Evolutionary conservation across 148 eudicot genomes (phyloP).

Genomic region (Nyssa sinensis): DNA sequence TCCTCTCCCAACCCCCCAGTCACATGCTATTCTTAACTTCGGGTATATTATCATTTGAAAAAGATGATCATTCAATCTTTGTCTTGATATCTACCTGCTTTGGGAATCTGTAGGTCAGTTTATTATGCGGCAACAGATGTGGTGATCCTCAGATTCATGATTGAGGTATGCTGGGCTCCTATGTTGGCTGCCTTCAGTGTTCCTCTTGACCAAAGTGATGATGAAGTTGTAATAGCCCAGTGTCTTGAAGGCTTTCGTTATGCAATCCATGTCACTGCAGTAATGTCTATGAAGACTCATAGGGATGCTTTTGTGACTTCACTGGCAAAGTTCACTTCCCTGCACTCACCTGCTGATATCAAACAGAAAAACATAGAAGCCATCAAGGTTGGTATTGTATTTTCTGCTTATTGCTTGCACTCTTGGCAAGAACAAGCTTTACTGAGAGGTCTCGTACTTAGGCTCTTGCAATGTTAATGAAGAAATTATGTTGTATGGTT

Average conservation of each 20-base stretch:
- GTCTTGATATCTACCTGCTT: slow-evolving; percentile 22
- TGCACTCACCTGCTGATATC: slow-evolving; percentile 94
- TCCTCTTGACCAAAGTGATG: slow-evolving; percentile 98
- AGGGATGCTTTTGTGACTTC: slow-evolving; percentile 92
- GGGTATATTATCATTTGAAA: not conserved
- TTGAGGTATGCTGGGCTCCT: slow-evolving; percentile 99
- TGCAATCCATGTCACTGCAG: slow-evolving; percentile 97
- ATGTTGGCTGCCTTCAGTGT: slow-evolving; percentile 99
- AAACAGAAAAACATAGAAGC: slow-evolving; percentile 92
- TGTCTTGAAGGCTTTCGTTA: slow-evolving; percentile 90
- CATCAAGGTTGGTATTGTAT: slow-evolving; percentile 73
- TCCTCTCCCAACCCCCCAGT: too few relatives aligned
- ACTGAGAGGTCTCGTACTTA: not conserved
- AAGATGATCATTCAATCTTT: not conserved
- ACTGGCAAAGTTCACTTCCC: slow-evolving; percentile 81
- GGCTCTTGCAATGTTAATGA: not conserved
- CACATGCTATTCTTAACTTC: not conserved
- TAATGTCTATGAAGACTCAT: slow-evolving; percentile 98
- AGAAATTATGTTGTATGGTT: not conserved
- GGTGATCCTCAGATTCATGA: slow-evolving; percentile 94
- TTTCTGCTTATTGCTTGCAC: not conserved
- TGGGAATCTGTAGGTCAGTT: slow-evolving; percentile 79
- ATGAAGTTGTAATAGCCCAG: slow-evolving; percentile 64
- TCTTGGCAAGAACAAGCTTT: not conserved
- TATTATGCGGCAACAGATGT: slow-evolving; percentile 98